These are phyloP conservation scores for Seiridium unicorne DNA, from an alignment of 2,329 filamentous ascomycete genomes.

Conservation along the genomic window DNA sequence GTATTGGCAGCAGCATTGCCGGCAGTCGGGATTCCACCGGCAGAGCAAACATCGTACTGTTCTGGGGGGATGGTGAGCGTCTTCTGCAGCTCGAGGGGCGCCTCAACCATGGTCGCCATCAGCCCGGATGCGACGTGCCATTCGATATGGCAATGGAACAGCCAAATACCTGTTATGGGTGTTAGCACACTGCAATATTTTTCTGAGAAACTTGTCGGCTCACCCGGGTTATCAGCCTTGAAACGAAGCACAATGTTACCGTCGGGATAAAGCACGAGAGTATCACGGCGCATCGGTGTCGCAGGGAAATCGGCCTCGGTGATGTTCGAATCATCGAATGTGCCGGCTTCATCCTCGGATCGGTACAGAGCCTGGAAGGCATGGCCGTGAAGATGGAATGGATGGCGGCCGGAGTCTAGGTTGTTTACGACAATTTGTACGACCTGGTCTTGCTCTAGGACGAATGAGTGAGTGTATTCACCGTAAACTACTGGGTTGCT, in stretches of 20 bases:
- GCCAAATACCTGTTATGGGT: constrained; percentile 50
- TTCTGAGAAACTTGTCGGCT: constrained; percentile 1
- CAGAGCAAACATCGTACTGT: constrained; percentile 58
- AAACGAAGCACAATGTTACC: constrained; percentile 71
- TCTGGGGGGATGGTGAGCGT: constrained; percentile 57
- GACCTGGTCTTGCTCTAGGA: constrained; percentile 66
- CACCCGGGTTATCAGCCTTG: constrained; percentile 63
- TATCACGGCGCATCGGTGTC: constrained; percentile 67
- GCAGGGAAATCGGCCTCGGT: constrained; percentile 46
- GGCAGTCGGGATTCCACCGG: constrained; percentile 42
- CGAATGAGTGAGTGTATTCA: constrained; percentile 61
- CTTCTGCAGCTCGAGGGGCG: constrained; percentile 61
- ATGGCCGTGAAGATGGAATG: constrained; percentile 78
- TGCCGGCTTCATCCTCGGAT: constrained; percentile 54
- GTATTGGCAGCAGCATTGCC: constrained; percentile 79
- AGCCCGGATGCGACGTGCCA: constrained; percentile 73
- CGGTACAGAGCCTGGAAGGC: constrained; percentile 68
- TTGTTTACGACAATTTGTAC: constrained; percentile 79
- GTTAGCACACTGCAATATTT: background rate
- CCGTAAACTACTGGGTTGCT: constrained; percentile 64
- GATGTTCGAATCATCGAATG: constrained; percentile 46
- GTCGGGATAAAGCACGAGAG: constrained; percentile 60
- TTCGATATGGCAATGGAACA: constrained; percentile 80
- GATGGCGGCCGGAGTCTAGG: constrained; percentile 67
- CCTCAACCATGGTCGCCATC: constrained; percentile 62